Percentiles rank a stretch among this genome's conserved stretches.
Evolutionary conservation across 768 basidiomycete species (phyloP).

Genomic region (Panaeolus cyanescens): DNA sequence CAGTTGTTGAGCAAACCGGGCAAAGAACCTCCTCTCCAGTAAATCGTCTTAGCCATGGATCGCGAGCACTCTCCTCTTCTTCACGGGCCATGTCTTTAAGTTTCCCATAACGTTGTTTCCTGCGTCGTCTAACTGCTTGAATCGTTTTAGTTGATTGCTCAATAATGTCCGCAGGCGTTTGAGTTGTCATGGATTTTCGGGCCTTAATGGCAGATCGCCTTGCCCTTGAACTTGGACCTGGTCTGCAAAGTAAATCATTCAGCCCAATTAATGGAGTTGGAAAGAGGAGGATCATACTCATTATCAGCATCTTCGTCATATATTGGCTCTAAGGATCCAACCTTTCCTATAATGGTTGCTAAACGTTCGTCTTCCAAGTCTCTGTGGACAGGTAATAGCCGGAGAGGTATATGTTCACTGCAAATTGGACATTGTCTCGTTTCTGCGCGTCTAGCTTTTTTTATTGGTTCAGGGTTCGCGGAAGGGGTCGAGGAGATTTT

Average conservation of each 20-base stretch:
- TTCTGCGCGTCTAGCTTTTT: conserved; percentile 69
- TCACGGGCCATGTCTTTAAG: conserved; percentile 67
- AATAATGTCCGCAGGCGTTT: conserved; percentile 25
- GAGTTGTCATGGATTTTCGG: conserved; percentile 36
- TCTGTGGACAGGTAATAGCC: conserved; percentile 66
- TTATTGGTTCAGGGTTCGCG: background rate
- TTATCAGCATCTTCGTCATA: conserved; percentile 52
- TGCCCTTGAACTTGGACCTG: conserved; percentile 35
- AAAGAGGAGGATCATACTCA: conserved; percentile 40
- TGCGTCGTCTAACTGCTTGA: conserved; percentile 62
- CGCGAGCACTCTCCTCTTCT: conserved; percentile 41
- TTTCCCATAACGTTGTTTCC: conserved; percentile 67
- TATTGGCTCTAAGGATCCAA: conserved; percentile 62
- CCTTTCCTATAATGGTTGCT: conserved; percentile 61
- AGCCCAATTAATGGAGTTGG: background rate
- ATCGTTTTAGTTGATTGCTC: conserved; percentile 55
- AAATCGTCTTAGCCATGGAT: conserved; percentile 28
- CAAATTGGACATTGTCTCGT: conserved; percentile 78
- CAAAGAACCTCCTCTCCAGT: conserved; percentile 54
- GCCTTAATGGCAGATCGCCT: conserved; percentile 42
- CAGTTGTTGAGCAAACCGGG: conserved; percentile 62
- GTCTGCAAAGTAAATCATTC: conserved; percentile 19
- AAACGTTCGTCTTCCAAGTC: conserved; percentile 70
- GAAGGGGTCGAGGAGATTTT: background rate
- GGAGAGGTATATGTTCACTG: conserved; percentile 68